Evolutionary conservation across 345 rosid species (phyloP), one percentile per base, ranked within the genome.

Genomic region (Erysimum cheiranthoides): DNA sequence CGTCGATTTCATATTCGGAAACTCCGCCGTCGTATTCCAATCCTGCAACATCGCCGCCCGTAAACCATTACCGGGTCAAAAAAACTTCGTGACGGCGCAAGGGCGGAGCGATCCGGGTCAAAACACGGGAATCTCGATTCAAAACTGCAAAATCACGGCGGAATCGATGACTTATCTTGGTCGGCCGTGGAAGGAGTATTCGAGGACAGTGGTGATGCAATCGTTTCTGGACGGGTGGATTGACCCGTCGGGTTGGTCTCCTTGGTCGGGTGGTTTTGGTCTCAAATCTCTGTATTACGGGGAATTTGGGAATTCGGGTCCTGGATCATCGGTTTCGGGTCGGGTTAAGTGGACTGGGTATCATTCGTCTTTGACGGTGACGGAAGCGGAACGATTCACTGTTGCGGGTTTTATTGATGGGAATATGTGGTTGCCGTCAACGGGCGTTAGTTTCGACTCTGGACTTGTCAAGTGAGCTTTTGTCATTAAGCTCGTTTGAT

Each of bases 1-100:
- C 11, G 82, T 90, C 6, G 92, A 90, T 61, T 88, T 90, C 79
- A 90, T 90, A 39, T 90, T 90, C 38, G 96, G 89, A 2, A 84
- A 90, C 38, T 85, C 92, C 1, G 89, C 84, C 3, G 92, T 73
- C 5, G 89, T 90, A 6, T 70, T 88, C 38, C 92, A 90, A 27
- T 81, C 80, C 4, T 90, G 96, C 76, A 74, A 76, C 73, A 84
- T 90, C 54, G 76, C 75, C 14, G 82, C 86, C 0, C 81, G 88
- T 16, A 75, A 74, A 16, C 87, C 89, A 0, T 69, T 81, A 5
- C 68, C 75, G 56, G 86, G 84, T 25, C 86, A 85, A 50, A 72
- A 73, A 64, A 87, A 86, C 72, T 84, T 84, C 28, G 77, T 90
- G 27, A 88, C 96, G 6, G 92, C 96, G 1, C 96, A 90, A 72